phyloP scores from a whole-genome alignment of 345 rosid species.

The Eucalyptus curtisii region DNA sequence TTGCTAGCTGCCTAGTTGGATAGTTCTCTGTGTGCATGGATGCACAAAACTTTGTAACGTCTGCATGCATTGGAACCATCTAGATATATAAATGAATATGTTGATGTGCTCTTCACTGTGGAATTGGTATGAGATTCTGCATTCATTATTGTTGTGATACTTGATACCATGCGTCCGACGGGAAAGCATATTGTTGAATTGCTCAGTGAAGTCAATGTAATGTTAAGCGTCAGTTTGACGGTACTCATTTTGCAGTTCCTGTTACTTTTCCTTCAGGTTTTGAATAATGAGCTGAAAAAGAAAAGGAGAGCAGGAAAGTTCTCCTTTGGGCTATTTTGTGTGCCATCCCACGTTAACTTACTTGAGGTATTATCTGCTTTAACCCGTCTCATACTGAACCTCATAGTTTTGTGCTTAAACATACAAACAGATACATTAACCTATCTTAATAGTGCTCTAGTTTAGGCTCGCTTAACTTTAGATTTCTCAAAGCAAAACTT shows the following conservation, averaged over 20 bases:
- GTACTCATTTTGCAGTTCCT: background rate
- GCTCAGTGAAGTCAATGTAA: background rate
- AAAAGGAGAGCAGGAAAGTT: background rate
- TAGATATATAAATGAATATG: background rate
- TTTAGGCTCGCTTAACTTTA: fast-evolving
- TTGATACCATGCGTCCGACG: background rate
- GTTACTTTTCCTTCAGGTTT: background rate
- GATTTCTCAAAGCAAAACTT: too few relatives aligned
- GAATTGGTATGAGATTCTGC: background rate
- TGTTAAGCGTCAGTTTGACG: background rate
- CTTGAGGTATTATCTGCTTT: too few relatives aligned
- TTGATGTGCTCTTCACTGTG: background rate
- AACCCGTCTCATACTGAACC: too few relatives aligned
- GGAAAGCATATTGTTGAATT: background rate
- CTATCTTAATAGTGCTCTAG: too few relatives aligned
- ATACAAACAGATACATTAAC: too few relatives aligned
- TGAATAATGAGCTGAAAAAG: background rate
- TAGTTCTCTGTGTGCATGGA: background rate
- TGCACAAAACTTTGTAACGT: background rate
- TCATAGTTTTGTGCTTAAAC: too few relatives aligned
- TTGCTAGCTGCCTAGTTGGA: background rate
- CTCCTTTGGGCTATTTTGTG: background rate
- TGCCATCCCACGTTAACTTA: too few relatives aligned
- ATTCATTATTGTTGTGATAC: background rate
- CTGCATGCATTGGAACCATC: background rate